Evolutionary conservation across 495 filamentous ascomycete genomes (phyloP).

Genomic region (Penicillium turbatum): DNA sequence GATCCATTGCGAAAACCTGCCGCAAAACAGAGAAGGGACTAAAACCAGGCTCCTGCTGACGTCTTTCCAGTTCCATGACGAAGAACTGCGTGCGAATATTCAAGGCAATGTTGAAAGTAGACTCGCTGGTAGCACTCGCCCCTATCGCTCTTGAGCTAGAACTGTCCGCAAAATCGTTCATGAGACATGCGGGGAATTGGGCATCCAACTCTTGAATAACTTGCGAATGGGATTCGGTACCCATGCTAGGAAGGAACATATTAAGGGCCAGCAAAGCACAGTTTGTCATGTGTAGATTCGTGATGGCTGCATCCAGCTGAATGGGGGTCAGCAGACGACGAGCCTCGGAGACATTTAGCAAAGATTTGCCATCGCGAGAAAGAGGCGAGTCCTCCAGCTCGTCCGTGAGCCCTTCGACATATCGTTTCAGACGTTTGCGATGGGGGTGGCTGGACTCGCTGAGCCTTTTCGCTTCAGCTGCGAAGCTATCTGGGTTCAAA

Average conservation of each 20-base stretch:
- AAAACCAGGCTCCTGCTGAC: slow-evolving; percentile 24
- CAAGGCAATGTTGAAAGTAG: slow-evolving; percentile 37
- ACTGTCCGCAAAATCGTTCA: slow-evolving; percentile 19
- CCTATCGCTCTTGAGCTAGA: slow-evolving; percentile 12
- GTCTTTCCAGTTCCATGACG: slow-evolving; percentile 29
- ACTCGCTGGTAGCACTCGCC: slow-evolving; percentile 23
- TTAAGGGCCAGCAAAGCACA: slow-evolving; percentile 36
- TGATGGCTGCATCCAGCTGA: slow-evolving; percentile 19
- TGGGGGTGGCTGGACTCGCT: not conserved
- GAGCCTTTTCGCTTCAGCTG: slow-evolving; percentile 1
- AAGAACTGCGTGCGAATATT: slow-evolving; percentile 40
- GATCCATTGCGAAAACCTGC: slow-evolving; percentile 27
- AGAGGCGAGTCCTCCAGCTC: slow-evolving; percentile 25
- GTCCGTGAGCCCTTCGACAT: slow-evolving; percentile 15
- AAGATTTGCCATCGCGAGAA: slow-evolving; percentile 12
- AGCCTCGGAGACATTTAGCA: slow-evolving; percentile 27
- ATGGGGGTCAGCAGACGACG: slow-evolving; percentile 18
- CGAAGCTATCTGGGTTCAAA: not conserved
- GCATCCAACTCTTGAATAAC: slow-evolving; percentile 29
- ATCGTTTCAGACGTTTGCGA: slow-evolving; percentile 16
- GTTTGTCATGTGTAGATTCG: slow-evolving; percentile 37
- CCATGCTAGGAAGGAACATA: slow-evolving; percentile 24
- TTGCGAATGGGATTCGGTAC: slow-evolving; percentile 13
- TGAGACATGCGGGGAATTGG: slow-evolving; percentile 33
- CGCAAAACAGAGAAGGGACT: slow-evolving; percentile 25